A percentile compares a stretch with the other conserved stretches of the same genome.
phyloP scores from a whole-genome alignment of 2,329 filamentous ascomycete species.

The Colletotrichum melonis region DNA sequence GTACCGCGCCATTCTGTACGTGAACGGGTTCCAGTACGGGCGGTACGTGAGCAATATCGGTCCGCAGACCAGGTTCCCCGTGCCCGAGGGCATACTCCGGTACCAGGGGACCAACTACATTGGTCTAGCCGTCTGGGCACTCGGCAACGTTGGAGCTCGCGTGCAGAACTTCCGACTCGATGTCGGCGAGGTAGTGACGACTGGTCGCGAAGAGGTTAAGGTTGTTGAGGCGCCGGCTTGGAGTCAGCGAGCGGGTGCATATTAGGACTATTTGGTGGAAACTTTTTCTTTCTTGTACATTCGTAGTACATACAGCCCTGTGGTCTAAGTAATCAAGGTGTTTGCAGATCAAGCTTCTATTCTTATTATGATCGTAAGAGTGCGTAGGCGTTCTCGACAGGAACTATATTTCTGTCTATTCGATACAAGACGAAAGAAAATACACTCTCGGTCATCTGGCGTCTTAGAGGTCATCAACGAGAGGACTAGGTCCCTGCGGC shows the following conservation, averaged over 20 bases:
- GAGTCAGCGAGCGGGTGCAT: slow-evolving; percentile 58
- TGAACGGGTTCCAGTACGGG: slow-evolving; percentile 81
- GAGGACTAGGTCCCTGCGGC: slow-evolving; percentile 53
- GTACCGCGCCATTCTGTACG: slow-evolving; percentile 74
- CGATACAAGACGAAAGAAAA: too few relatives aligned
- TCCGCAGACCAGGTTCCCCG: slow-evolving; percentile 77
- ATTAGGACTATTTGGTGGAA: slow-evolving; percentile 47
- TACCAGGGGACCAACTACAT: slow-evolving; percentile 78
- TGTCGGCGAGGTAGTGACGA: slow-evolving; percentile 58
- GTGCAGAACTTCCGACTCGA: slow-evolving; percentile 64
- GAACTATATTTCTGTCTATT: too few relatives aligned
- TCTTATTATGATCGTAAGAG: too few relatives aligned
- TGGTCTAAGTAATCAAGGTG: not conserved
- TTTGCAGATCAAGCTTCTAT: too few relatives aligned
- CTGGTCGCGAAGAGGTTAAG: slow-evolving; percentile 57
- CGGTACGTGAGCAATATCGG: slow-evolving; percentile 76
- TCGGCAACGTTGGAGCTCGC: slow-evolving; percentile 67
- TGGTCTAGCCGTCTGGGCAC: slow-evolving; percentile 75
- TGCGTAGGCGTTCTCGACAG: too few relatives aligned
- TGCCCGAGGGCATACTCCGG: slow-evolving; percentile 79
- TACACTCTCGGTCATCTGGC: too few relatives aligned
- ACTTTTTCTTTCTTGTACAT: not conserved
- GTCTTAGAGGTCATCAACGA: slow-evolving; percentile 40
- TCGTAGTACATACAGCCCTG: not conserved
- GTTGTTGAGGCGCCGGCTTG: slow-evolving; percentile 59